Evolutionary conservation across 345 rosid species (phyloP).

Genomic region (Camelina sativa): DNA sequence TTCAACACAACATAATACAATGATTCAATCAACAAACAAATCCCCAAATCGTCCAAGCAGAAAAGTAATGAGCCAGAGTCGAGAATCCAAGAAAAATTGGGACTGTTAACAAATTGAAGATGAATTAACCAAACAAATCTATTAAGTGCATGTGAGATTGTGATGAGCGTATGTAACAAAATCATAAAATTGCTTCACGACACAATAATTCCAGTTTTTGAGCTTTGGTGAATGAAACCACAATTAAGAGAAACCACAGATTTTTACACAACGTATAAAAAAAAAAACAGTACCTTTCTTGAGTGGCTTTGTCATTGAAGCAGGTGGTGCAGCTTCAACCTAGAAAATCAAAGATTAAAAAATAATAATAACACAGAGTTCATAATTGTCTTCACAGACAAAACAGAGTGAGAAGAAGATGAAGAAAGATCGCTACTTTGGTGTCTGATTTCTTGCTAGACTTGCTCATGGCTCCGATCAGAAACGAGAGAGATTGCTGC

Average conservation of each 20-base stretch:
- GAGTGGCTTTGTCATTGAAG: conserved; percentile 44
- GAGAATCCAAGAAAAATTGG: not conserved
- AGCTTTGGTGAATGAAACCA: too few relatives aligned
- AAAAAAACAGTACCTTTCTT: conserved; percentile 47
- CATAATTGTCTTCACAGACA: not conserved
- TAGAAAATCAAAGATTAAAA: conserved; percentile 28
- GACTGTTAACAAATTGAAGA: too few relatives aligned
- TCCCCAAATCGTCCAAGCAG: not conserved
- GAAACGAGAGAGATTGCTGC: not conserved
- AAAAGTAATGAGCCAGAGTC: not conserved
- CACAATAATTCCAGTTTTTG: too few relatives aligned
- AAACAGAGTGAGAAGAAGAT: not conserved
- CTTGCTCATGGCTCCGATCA: conserved; percentile 41
- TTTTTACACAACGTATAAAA: too few relatives aligned
- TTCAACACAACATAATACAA: not conserved
- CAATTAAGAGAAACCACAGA: too few relatives aligned
- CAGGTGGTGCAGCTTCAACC: conserved; percentile 43
- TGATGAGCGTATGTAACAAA: too few relatives aligned
- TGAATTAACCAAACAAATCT: too few relatives aligned
- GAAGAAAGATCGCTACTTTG: conserved; percentile 37
- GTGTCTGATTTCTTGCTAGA: conserved; percentile 46
- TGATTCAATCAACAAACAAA: not conserved
- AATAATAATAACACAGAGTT: conserved; percentile 8
- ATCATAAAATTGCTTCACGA: too few relatives aligned
- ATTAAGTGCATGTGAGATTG: too few relatives aligned